Evolutionary conservation across 2,329 filamentous ascomycete genomes (phyloP).

Genomic region (Botrytis medusae): DNA sequence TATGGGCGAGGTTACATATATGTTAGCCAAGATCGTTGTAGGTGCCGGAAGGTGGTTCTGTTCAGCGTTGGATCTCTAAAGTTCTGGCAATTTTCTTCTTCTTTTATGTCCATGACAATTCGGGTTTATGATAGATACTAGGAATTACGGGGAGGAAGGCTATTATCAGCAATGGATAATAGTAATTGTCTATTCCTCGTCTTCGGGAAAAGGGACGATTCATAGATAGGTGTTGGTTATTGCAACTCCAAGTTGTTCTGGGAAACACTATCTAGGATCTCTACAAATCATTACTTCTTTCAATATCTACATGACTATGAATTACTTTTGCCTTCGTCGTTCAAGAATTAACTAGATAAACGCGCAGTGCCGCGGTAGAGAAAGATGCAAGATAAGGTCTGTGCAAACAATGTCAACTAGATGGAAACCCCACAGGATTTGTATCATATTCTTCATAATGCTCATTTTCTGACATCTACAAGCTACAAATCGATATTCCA

Average conservation of each 20-base stretch:
- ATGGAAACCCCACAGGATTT: not conserved
- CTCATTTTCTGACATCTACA: not conserved
- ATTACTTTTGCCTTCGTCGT: not conserved
- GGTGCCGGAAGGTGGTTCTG: constrained; percentile 8
- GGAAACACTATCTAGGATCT: constrained; percentile 1
- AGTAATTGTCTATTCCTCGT: not conserved
- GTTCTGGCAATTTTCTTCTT: not conserved
- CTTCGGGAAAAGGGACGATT: not conserved
- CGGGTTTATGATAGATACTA: not conserved
- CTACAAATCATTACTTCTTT: not conserved
- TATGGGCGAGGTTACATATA: not conserved
- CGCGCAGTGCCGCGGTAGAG: not conserved
- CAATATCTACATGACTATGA: not conserved
- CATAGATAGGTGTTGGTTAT: not conserved
- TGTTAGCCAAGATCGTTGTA: not conserved
- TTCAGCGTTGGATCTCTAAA: not conserved
- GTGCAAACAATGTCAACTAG: not conserved
- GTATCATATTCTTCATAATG: constrained; percentile 6
- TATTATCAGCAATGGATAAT: constrained; percentile 6
- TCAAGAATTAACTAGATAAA: not conserved
- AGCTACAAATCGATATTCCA: not conserved
- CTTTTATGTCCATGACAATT: not conserved
- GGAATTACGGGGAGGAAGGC: not conserved
- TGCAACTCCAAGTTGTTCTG: constrained; percentile 1
- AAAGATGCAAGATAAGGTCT: constrained; percentile 1